Evolutionary conservation across 164 flowering plant genomes (phyloP).

Genomic region (Kingdonia uniflora): DNA sequence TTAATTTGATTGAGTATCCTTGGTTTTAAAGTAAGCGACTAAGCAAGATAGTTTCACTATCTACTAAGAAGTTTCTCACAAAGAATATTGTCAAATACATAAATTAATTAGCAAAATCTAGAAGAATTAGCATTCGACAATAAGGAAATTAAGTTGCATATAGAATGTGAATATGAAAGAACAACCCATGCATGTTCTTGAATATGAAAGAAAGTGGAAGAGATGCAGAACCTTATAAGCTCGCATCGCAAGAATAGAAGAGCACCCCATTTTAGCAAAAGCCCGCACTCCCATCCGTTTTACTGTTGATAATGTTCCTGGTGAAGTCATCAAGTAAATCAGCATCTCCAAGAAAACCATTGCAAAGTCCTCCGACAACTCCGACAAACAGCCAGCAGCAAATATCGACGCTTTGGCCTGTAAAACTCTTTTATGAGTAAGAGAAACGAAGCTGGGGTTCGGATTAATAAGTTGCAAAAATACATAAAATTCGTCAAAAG

Average conservation of each 20-base stretch:
- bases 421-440: constrained; percentile 2
- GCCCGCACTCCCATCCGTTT: constrained; percentile 43
- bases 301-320: constrained; percentile 16
- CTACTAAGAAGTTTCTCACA: no score
- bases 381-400: constrained; percentile 76
- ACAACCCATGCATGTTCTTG: background rate
- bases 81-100: no score
- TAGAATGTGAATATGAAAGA: background rate
- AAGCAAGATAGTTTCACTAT: no score
- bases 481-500: background rate
- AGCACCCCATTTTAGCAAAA: constrained; percentile 45
- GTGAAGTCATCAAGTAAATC: constrained; percentile 31
- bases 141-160: background rate
- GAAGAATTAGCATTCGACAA: background rate
- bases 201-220: constrained; percentile 4
- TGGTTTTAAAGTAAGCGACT: no score
- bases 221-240: constrained; percentile 59
- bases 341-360: constrained; percentile 46
- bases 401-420: constrained; percentile 79
- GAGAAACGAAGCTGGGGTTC: no score
- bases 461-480: background rate
- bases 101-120: background rate
- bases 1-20: no score
- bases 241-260: constrained; percentile 36
- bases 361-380: constrained; percentile 66